These are phyloP conservation scores for Annulohypoxylon bovei DNA, from an alignment of 495 filamentous ascomycete genomes.

Conservation along the genomic window DNA sequence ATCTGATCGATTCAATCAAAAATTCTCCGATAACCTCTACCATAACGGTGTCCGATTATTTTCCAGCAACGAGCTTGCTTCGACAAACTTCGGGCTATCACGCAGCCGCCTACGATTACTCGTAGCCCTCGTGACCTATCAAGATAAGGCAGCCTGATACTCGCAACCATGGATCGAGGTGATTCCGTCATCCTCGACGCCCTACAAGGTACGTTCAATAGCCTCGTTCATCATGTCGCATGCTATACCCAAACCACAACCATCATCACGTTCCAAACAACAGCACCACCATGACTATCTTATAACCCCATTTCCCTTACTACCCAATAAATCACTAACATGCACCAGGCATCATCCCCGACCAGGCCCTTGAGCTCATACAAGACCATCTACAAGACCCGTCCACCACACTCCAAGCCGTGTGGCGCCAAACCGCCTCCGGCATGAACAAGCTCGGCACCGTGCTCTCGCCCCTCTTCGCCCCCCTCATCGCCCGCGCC, in stretches of 20 bases:
- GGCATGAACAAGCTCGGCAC: constrained; percentile 49
- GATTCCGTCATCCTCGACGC: constrained; percentile 39
- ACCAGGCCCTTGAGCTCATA: constrained; percentile 48
- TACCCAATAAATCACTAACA: background rate
- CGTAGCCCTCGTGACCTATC: background rate
- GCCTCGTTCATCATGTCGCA: background rate
- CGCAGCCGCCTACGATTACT: background rate
- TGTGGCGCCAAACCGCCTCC: constrained; percentile 40
- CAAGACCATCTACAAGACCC: constrained; percentile 52
- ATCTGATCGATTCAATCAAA: background rate
- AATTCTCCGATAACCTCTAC: background rate
- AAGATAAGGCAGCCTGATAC: background rate
- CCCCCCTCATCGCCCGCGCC: constrained; percentile 60
- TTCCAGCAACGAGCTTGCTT: background rate
- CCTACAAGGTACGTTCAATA: constrained; percentile 38
- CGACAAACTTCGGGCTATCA: background rate
- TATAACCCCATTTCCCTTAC: background rate
- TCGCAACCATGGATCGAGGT: constrained; percentile 35
- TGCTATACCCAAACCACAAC: background rate
- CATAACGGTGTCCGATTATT: background rate
- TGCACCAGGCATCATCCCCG: constrained; percentile 53
- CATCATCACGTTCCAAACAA: too few species aligned
- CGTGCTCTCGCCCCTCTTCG: constrained; percentile 46
- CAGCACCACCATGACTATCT: background rate
- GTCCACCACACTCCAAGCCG: constrained; percentile 47